Percentiles rank a stretch among this genome's conserved stretches.
These are phyloP conservation scores for Neckera pumila DNA, from an alignment of 225 moss, liverwort and hornwort species.

Conservation along the genomic window DNA sequence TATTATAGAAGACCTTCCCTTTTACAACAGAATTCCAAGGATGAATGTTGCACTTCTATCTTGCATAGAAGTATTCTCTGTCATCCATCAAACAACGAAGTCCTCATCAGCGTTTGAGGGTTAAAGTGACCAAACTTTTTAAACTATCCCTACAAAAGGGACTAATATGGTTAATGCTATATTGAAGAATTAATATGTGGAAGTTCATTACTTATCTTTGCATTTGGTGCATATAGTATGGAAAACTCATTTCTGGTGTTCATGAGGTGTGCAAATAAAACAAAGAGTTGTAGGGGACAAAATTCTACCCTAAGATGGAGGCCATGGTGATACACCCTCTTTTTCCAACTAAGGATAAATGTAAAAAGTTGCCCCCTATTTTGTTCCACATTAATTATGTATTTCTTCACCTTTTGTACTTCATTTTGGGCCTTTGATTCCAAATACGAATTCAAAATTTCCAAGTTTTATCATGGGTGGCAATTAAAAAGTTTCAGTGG, in stretches of 20 bases:
- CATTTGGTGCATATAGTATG: not conserved
- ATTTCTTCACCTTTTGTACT: accelerated
- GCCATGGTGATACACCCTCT: accelerated
- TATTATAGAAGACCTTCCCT: no score
- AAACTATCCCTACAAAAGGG: accelerated
- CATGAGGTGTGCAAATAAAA: accelerated
- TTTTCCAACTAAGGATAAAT: accelerated
- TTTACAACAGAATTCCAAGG: no score
- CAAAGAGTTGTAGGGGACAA: accelerated
- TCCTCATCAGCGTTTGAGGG: no score
- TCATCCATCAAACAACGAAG: no score
- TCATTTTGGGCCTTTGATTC: not conserved
- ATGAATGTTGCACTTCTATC: no score
- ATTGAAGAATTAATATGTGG: accelerated
- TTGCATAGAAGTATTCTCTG: no score
- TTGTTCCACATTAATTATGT: accelerated
- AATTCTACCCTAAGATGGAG: not conserved
- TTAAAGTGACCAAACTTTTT: no score
- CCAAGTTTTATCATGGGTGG: accelerated
- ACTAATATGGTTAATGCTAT: no score
- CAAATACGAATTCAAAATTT: no score
- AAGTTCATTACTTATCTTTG: not conserved
- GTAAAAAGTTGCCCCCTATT: no score
- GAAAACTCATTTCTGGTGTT: not conserved
- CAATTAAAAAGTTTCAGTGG: no score